Evolutionary conservation across 805 yeast genomes (phyloP).

Genomic region (Candida golubevii): DNA sequence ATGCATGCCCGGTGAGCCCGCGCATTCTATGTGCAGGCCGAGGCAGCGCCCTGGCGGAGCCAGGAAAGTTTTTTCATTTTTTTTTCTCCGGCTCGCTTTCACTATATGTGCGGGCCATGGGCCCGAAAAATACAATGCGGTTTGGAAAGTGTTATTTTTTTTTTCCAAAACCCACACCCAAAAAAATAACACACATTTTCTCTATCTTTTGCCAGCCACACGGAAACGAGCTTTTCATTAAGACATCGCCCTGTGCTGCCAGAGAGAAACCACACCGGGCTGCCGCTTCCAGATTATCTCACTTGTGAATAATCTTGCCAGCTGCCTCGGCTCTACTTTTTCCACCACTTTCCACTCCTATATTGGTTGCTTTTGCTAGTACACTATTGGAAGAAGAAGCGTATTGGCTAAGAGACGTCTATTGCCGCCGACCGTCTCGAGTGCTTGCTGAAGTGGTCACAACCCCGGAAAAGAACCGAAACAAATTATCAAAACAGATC

Average conservation of each 20-base stretch:
- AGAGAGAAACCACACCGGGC: conserved; percentile 3
- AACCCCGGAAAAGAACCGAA: background rate
- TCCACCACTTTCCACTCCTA: conserved; percentile 1
- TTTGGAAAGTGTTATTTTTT: background rate
- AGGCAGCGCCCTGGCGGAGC: background rate
- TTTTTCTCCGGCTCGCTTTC: background rate
- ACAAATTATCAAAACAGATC: background rate
- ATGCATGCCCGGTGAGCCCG: no score
- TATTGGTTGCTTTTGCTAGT: conserved; percentile 12
- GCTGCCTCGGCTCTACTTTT: conserved; percentile 6
- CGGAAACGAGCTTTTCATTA: conserved; percentile 37
- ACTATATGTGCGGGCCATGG: background rate
- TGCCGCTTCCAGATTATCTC: background rate
- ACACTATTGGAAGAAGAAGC: background rate
- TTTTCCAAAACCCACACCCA: background rate
- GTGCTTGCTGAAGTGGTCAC: background rate
- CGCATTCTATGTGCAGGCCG: no score
- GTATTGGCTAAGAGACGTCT: no score
- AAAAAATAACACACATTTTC: background rate
- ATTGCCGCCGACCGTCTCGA: background rate
- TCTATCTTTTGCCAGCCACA: conserved; percentile 5
- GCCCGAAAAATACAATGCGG: background rate
- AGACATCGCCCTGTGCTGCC: conserved; percentile 28
- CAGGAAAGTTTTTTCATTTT: no score
- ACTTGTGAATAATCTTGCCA: no score